Conservation (phyloP, 1,284 basidiomycete genomes). For the Porodaedalea pini region DNA sequence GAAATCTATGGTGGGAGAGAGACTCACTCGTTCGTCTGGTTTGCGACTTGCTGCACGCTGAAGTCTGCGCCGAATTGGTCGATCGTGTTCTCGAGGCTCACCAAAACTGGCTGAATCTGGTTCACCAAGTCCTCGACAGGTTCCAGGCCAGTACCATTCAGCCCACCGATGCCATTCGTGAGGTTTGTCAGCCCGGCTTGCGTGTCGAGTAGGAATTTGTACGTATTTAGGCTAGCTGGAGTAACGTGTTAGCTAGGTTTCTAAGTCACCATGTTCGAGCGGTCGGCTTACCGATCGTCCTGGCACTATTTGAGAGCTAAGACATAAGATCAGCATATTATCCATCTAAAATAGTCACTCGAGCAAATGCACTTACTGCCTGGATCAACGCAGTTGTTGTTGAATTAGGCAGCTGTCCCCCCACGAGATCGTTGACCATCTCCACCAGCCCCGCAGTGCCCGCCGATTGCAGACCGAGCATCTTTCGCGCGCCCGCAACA, state of each 20-base stretch:
- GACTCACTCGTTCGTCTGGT: slow-evolving; percentile 21
- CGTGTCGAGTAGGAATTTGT: slow-evolving; percentile 23
- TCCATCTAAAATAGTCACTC: not conserved
- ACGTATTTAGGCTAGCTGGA: slow-evolving; percentile 21
- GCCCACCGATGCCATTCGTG: slow-evolving; percentile 12
- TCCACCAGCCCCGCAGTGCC: slow-evolving; percentile 21
- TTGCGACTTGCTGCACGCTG: slow-evolving; percentile 20
- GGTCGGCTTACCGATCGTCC: slow-evolving; percentile 16
- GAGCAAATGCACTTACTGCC: slow-evolving; percentile 1
- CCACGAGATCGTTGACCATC: slow-evolving; percentile 21
- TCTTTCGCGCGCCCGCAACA: slow-evolving; percentile 26
- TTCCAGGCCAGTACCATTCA: slow-evolving; percentile 17
- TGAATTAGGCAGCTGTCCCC: slow-evolving; percentile 19
- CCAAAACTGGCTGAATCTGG: slow-evolving; percentile 19
- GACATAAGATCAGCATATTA: not conserved
- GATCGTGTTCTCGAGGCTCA: slow-evolving; percentile 19
- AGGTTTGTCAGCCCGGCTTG: slow-evolving; percentile 20
- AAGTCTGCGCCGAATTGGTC: slow-evolving; percentile 23
- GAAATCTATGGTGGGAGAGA: not conserved
- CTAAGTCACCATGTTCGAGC: not conserved
- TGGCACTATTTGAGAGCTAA: slow-evolving; percentile 19
- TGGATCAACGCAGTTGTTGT: slow-evolving; percentile 20
- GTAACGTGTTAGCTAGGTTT: not conserved
- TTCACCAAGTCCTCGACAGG: slow-evolving; percentile 15
- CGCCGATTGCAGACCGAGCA: slow-evolving; percentile 20